Evolutionary conservation across 2,329 filamentous ascomycete species (phyloP).

Genomic region (Periconia digitata): DNA sequence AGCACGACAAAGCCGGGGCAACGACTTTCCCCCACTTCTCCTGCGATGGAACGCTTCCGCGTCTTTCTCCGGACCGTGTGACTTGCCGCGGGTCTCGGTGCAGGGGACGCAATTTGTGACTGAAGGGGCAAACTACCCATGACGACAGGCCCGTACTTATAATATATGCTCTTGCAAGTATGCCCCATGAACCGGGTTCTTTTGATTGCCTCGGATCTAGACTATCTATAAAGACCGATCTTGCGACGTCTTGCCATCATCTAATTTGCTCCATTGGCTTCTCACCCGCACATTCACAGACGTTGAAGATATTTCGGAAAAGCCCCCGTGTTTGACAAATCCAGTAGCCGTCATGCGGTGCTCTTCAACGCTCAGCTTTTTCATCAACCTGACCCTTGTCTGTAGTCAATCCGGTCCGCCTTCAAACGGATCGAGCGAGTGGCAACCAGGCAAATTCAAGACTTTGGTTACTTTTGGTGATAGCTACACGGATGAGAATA

Average conservation of each 20-base stretch:
- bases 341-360: conserved; percentile 18
- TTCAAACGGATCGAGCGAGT: conserved; percentile 27
- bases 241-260: too few species aligned
- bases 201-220: neutral
- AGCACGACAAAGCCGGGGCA: conserved; percentile 3
- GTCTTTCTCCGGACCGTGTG: neutral
- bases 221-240: neutral
- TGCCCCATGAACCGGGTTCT: neutral
- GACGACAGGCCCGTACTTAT: neutral
- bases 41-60: conserved; percentile 7
- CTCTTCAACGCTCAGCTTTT: conserved; percentile 22
- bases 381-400: conserved; percentile 22
- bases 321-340: neutral
- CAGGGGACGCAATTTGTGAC: neutral
- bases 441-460: conserved; percentile 55
- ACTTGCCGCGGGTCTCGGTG: neutral
- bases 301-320: too few species aligned
- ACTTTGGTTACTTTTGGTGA: conserved; percentile 72
- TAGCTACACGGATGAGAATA: conserved; percentile 74
- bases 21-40: conserved; percentile 7
- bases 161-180: neutral
- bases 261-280: too few species aligned
- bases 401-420: conserved; percentile 13
- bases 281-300: too few species aligned
- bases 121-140: neutral